Evolutionary conservation across 2,329 filamentous ascomycete genomes (phyloP).

Genomic region (Neonectria coccinea): DNA sequence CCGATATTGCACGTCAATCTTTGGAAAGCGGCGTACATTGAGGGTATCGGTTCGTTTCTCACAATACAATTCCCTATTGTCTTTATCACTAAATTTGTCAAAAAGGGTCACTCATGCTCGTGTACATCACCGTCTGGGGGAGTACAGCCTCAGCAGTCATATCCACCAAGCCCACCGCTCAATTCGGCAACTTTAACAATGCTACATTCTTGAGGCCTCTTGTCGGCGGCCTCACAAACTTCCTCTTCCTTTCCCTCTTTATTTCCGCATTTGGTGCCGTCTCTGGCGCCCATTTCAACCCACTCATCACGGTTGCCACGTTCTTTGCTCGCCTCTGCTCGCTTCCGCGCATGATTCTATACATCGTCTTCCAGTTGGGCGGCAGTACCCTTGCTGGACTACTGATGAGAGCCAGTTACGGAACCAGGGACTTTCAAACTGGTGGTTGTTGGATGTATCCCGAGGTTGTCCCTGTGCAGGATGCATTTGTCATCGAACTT

Average conservation of each 20-base stretch:
- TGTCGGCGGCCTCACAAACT: conserved; percentile 46
- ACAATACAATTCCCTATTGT: neutral
- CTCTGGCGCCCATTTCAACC: conserved; percentile 66
- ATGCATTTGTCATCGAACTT: conserved; percentile 62
- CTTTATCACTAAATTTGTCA: neutral
- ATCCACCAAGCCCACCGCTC: conserved; percentile 29
- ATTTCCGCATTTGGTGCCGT: conserved; percentile 62
- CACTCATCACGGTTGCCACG: conserved; percentile 65
- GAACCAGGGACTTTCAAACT: conserved; percentile 43
- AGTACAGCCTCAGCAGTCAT: conserved; percentile 26
- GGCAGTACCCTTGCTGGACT: conserved; percentile 54
- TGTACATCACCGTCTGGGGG: conserved; percentile 39
- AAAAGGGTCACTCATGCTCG: conserved; percentile 38
- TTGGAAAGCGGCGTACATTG: conserved; percentile 56
- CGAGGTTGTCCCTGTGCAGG: conserved; percentile 36
- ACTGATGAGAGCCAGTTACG: conserved; percentile 45
- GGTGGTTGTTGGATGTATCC: conserved; percentile 48
- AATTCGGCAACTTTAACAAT: conserved; percentile 40
- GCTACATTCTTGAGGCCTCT: conserved; percentile 47
- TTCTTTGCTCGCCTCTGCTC: conserved; percentile 63
- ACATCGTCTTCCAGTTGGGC: conserved; percentile 59
- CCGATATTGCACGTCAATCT: conserved; percentile 50
- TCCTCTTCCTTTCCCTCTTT: conserved; percentile 58
- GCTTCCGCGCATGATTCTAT: conserved; percentile 62
- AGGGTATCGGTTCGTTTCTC: conserved; percentile 47